These are phyloP conservation scores for Epichloe typhina DNA, from an alignment of 2,329 filamentous ascomycete genomes.

Conservation along the genomic window DNA sequence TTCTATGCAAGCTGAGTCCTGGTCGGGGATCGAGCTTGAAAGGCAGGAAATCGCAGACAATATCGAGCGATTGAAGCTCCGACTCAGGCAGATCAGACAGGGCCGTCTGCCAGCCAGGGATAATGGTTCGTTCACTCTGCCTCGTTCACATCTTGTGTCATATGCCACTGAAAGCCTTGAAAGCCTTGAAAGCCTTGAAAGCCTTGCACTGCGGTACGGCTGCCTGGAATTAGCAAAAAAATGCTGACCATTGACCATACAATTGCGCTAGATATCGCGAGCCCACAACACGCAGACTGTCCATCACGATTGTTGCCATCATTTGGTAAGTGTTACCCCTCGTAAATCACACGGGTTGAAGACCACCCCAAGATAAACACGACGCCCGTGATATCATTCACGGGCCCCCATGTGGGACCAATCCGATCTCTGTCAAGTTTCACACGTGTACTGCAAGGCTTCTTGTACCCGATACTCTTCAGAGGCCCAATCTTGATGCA, in stretches of 20 bases:
- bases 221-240: neutral
- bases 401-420: neutral
- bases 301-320: neutral
- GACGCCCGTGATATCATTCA: neutral
- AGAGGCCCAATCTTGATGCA: neutral
- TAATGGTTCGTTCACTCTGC: neutral
- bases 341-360: neutral
- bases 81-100: constrained; percentile 10
- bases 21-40: constrained; percentile 18
- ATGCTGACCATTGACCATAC: neutral
- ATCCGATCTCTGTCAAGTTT: neutral
- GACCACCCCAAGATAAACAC: neutral
- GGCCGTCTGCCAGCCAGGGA: neutral
- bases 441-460: neutral
- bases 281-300: neutral
- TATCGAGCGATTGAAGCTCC: constrained; percentile 19
- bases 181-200: too few relatives aligned
- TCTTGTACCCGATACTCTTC: neutral
- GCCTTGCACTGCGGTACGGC: neutral
- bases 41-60: neutral
- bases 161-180: neutral
- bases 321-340: neutral
- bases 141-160: neutral
- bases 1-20: constrained; percentile 21
- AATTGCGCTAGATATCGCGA: neutral